These are phyloP conservation scores for Leishmania turanica DNA, from an alignment of 208 protist species.

Conservation along the genomic window DNA sequence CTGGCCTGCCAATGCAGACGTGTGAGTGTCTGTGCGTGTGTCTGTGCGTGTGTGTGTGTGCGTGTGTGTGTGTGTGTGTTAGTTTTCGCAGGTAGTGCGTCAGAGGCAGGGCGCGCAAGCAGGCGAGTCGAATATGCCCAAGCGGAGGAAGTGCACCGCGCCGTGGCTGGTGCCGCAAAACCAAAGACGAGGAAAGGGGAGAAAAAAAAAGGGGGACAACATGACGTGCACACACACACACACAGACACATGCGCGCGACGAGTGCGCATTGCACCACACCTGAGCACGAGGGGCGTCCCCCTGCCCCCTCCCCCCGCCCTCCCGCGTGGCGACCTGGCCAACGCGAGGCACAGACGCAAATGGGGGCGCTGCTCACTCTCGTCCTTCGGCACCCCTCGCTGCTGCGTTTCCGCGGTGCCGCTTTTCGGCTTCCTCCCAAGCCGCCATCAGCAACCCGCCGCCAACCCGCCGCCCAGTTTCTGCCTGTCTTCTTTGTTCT, in stretches of 20 bases:
- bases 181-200: not conserved
- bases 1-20: not conserved
- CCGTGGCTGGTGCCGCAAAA: not conserved
- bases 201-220: conserved; percentile 2
- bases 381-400: not conserved
- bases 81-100: not conserved
- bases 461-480: not conserved
- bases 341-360: not conserved
- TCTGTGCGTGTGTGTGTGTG: not conserved
- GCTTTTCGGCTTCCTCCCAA: not conserved
- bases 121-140: not conserved
- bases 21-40: no score
- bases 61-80: conserved; percentile 12
- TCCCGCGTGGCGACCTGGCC: not conserved
- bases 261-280: not conserved
- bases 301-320: not conserved
- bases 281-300: not conserved
- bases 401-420: not conserved
- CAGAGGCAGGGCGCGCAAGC: no score
- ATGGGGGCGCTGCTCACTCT: not conserved
- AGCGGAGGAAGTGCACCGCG: not conserved
- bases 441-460: not conserved
- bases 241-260: not conserved
- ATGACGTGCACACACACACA: not conserved
- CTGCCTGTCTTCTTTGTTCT: not conserved